Conservation (phyloP, 768 basidiomycete species). For the Leccinum disarticulatum region DNA sequence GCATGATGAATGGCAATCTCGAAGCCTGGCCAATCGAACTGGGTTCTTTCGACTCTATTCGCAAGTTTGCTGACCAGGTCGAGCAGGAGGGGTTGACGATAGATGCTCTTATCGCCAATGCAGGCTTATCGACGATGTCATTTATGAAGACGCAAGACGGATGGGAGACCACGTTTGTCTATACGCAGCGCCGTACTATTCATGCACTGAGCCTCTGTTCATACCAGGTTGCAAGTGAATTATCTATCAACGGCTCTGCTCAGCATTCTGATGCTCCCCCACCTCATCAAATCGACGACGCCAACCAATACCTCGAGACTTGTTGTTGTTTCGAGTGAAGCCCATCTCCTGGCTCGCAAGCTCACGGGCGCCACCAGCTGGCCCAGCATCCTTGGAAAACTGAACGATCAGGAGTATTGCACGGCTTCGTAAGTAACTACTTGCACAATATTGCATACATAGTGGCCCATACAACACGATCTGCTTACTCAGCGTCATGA, state of each 20-base stretch:
- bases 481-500: slow-evolving; percentile 21
- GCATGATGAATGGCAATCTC: slow-evolving; percentile 3
- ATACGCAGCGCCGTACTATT: not conserved
- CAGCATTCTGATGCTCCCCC: slow-evolving; percentile 36
- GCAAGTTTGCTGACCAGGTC: slow-evolving; percentile 29
- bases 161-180: slow-evolving; percentile 37
- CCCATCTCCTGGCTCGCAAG: slow-evolving; percentile 18
- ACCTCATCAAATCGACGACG: slow-evolving; percentile 31
- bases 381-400: slow-evolving; percentile 28
- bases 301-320: slow-evolving; percentile 25
- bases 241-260: slow-evolving; percentile 36
- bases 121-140: slow-evolving; percentile 17
- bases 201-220: not conserved
- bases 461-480: not conserved
- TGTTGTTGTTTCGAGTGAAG: slow-evolving; percentile 33
- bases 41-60: slow-evolving; percentile 33
- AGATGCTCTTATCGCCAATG: slow-evolving; percentile 34
- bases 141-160: slow-evolving; percentile 34
- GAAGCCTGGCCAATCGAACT: slow-evolving; percentile 38
- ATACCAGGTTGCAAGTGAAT: slow-evolving; percentile 36
- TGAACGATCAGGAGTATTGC: slow-evolving; percentile 31
- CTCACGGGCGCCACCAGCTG: slow-evolving; percentile 13
- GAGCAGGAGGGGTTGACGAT: slow-evolving; percentile 28
- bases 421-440: slow-evolving; percentile 22
- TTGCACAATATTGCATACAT: not conserved